Evolutionary conservation across 352 stramenopile species (phyloP).

Genomic region (Pythium monospermum): DNA sequence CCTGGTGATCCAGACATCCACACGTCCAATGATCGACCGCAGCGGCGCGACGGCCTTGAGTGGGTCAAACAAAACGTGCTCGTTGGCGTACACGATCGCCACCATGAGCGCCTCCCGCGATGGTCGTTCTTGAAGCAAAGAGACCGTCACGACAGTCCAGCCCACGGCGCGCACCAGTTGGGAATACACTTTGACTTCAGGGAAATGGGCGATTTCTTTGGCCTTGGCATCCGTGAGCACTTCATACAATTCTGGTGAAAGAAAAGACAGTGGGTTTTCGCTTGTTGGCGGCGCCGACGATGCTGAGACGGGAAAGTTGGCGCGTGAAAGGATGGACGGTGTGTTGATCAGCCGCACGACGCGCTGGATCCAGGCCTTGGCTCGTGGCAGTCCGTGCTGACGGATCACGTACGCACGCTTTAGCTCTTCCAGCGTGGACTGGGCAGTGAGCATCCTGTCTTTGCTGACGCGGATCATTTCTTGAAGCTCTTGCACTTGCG

Average conservation of each 20-base stretch:
- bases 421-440: constrained; percentile 51
- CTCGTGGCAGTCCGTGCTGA: constrained; percentile 48
- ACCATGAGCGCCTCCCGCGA: constrained; percentile 53
- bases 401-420: constrained; percentile 62
- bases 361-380: constrained; percentile 50
- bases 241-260: constrained; percentile 43
- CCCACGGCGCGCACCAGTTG: constrained; percentile 60
- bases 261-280: constrained; percentile 25
- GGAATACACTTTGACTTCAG: constrained; percentile 56
- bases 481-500: constrained; percentile 61
- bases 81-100: constrained; percentile 54
- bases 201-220: constrained; percentile 66
- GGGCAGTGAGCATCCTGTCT: constrained; percentile 49
- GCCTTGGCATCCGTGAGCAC: constrained; percentile 34
- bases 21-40: constrained; percentile 62
- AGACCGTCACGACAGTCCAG: constrained; percentile 71
- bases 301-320: constrained; percentile 21
- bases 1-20: constrained; percentile 79
- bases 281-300: neutral
- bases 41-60: constrained; percentile 53
- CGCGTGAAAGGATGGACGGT: constrained; percentile 30
- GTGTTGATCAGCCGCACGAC: constrained; percentile 52
- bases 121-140: constrained; percentile 70
- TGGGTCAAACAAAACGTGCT: constrained; percentile 62
- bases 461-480: constrained; percentile 58